Conservation (phyloP, 164 flowering plant species). For the Houttuynia cordata region DNA sequence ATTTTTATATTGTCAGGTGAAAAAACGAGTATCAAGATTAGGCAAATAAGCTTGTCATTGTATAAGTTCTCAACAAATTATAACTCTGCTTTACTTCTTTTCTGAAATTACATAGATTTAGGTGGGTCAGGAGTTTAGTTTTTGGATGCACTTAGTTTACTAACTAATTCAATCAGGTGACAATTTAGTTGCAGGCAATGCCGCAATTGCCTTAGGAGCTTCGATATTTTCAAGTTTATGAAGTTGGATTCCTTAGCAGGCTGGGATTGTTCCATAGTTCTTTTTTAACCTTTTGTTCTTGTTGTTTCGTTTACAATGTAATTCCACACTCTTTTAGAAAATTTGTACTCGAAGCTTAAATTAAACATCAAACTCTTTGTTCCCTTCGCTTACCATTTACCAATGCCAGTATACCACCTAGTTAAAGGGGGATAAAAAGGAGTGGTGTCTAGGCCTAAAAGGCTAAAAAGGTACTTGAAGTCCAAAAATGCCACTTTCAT, state of each 20-base stretch:
- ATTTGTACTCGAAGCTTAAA: too few relatives aligned
- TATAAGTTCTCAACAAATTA: too few relatives aligned
- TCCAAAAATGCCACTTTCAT: too few relatives aligned
- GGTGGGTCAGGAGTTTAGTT: background rate
- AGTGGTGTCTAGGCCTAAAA: too few relatives aligned
- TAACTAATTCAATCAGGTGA: background rate
- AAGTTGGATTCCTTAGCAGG: constrained; percentile 9
- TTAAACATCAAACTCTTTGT: too few relatives aligned
- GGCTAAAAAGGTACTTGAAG: too few relatives aligned
- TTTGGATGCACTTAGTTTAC: background rate
- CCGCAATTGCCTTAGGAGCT: background rate
- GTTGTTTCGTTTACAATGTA: background rate
- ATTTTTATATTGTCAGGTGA: too few relatives aligned
- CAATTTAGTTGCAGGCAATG: background rate
- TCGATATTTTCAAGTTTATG: background rate
- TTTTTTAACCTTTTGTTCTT: background rate
- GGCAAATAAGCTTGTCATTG: background rate
- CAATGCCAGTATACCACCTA: too few relatives aligned
- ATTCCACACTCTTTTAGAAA: too few relatives aligned
- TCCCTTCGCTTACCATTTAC: too few relatives aligned
- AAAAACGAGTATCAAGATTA: background rate
- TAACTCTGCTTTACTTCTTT: background rate
- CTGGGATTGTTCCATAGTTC: background rate
- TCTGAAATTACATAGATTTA: background rate
- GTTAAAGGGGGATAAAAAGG: too few relatives aligned